Evolutionary conservation across 805 yeast genomes (phyloP), one percentile per base, ranked within the genome.

Genomic region (Wickerhamiella allomyrinae): DNA sequence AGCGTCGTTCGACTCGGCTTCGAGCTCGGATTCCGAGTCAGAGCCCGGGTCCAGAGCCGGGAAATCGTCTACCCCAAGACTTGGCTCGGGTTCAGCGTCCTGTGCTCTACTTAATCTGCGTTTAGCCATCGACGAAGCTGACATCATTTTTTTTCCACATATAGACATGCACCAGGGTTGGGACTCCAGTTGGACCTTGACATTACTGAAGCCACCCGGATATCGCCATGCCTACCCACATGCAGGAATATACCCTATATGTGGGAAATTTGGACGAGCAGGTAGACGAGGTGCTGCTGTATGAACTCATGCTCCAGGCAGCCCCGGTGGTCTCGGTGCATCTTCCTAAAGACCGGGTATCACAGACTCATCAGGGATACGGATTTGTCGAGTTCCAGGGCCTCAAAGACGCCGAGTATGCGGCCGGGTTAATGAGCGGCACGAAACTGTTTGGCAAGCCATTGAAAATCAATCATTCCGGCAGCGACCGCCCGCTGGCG

Each of bases 231-330:
- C 21, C 34, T 10, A 15, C 10, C 21, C 21, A 31, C 10, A 31
- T 13, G 13, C 20, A 31, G 15, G 34, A 15, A 31, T 31, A 17
- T 17, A 36, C 39, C 21, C 10, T 86, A 1, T 86, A 83, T 56
- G 70, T 86, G 13, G 95, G 96, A 1, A 84, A 86, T 50, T 61
- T 91, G 3, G 95, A 83, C 49, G 75, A 78, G 1, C 70, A 72
- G 38, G 94, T 77, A 5, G 75, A 77, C 1, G 94, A 83, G 52
- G 61, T 68, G 2, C 54, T 87, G 15, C 59, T 91, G 22, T 83
- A 78, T 54, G 98, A 91, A 58, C 68, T 91, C 17, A 77, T 86
- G 57, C 58, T 82, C 6, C 97, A 91, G 58, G 77, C 84, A 34
- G 86, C 89, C 0, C 94, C 95, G 0, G 71, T 89, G 2, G 66